A percentile compares a stretch with the other conserved stretches of the same genome.
Evolutionary conservation across 352 stramenopile species (phyloP).

Genomic region (Phytophthora sojae): DNA sequence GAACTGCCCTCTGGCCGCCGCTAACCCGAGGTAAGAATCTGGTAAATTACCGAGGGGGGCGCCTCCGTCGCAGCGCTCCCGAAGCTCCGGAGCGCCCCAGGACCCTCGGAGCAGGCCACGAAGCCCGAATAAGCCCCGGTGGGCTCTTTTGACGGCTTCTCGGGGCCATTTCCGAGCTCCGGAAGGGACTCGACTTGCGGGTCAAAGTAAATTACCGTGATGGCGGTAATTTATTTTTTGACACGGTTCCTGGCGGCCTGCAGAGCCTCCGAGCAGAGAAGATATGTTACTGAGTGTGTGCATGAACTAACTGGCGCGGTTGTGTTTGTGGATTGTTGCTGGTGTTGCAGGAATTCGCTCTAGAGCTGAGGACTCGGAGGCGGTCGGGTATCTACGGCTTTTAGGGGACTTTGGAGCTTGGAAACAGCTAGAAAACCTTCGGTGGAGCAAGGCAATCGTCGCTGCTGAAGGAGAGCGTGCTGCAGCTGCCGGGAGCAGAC

Average conservation of each 20-base stretch:
- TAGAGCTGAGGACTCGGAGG: slow-evolving; percentile 8
- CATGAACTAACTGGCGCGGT: slow-evolving; percentile 20
- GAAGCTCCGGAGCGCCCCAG: neutral
- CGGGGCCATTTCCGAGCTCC: slow-evolving; percentile 10
- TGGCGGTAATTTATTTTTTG: slow-evolving; percentile 39
- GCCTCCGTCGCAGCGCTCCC: neutral
- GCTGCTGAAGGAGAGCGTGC: slow-evolving; percentile 13
- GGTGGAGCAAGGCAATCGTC: slow-evolving; percentile 5
- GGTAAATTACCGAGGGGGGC: slow-evolving; percentile 45
- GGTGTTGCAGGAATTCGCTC: slow-evolving; percentile 19
- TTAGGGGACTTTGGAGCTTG: slow-evolving; percentile 1
- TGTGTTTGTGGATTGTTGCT: slow-evolving; percentile 5
- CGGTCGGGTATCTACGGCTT: neutral
- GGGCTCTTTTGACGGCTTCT: slow-evolving; percentile 7
- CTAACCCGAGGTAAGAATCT: slow-evolving; percentile 49
- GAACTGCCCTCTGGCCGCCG: slow-evolving; percentile 29
- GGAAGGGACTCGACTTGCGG: neutral
- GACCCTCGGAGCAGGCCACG: neutral
- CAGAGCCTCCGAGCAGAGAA: slow-evolving; percentile 4
- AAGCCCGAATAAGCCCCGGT: neutral
- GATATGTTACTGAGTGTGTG: slow-evolving; percentile 7
- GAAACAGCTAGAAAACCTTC: slow-evolving; percentile 10
- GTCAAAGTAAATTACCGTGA: slow-evolving; percentile 42
- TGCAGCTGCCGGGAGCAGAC: slow-evolving; percentile 7
- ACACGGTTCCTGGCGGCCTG: neutral